phyloP scores from a whole-genome alignment of 495 filamentous ascomycete species.

The Chaetomium cochliodes region DNA sequence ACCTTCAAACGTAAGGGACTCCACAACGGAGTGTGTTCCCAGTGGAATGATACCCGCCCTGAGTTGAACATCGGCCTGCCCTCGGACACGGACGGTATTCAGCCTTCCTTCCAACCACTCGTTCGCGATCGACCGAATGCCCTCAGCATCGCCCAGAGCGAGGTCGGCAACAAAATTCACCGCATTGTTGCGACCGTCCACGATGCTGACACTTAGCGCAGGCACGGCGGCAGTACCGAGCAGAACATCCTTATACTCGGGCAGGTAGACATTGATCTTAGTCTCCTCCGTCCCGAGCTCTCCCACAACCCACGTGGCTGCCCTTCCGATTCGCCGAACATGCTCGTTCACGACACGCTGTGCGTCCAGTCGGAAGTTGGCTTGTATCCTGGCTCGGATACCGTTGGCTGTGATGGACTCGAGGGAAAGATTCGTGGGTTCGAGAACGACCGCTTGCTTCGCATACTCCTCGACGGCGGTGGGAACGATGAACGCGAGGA shows the following conservation, averaged over 20 bases:
- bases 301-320: slow-evolving; percentile 77
- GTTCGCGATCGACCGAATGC: slow-evolving; percentile 74
- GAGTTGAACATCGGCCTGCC: slow-evolving; percentile 65
- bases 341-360: slow-evolving; percentile 64
- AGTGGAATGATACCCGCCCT: slow-evolving; percentile 76
- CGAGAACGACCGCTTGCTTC: slow-evolving; percentile 73
- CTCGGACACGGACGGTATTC: slow-evolving; percentile 62
- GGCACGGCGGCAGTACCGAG: slow-evolving; percentile 76
- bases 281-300: slow-evolving; percentile 68
- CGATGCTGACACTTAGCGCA: slow-evolving; percentile 66
- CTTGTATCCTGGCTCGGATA: slow-evolving; percentile 72
- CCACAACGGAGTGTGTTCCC: slow-evolving; percentile 66
- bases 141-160: slow-evolving; percentile 70
- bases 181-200: slow-evolving; percentile 70
- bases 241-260: slow-evolving; percentile 75
- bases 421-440: slow-evolving; percentile 77
- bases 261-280: slow-evolving; percentile 73
- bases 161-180: slow-evolving; percentile 78
- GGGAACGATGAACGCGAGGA: slow-evolving; percentile 75
- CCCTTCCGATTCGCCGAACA: slow-evolving; percentile 69
- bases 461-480: slow-evolving; percentile 79
- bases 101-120: slow-evolving; percentile 84
- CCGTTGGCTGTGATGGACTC: slow-evolving; percentile 77
- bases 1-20: slow-evolving; percentile 80
- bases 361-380: slow-evolving; percentile 75